Evolutionary conservation across 805 yeast species (phyloP).

Genomic region (Pichia scutulata): DNA sequence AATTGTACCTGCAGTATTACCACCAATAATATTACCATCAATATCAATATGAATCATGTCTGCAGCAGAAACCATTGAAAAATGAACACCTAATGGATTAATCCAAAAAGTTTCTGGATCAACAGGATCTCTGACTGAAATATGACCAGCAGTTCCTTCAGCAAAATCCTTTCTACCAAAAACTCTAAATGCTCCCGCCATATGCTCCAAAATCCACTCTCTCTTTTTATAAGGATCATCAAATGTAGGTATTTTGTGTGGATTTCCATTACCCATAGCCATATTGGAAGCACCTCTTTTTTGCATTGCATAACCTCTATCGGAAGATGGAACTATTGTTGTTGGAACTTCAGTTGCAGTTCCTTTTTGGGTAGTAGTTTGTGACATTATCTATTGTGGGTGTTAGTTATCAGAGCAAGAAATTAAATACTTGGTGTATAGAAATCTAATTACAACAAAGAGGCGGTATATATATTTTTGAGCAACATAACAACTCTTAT

Average conservation of each 20-base stretch:
- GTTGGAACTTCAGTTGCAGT: constrained; percentile 16
- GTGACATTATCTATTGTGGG: neutral
- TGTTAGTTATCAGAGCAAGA: neutral
- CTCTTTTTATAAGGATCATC: constrained; percentile 41
- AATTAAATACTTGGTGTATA: neutral
- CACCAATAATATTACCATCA: constrained; percentile 55
- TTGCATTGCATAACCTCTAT: constrained; percentile 35
- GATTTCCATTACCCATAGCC: constrained; percentile 45
- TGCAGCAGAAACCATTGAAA: constrained; percentile 47
- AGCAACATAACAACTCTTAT: neutral
- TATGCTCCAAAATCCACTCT: constrained; percentile 53
- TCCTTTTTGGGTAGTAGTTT: neutral
- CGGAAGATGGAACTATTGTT: constrained; percentile 24
- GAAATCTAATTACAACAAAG: neutral
- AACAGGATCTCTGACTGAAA: constrained; percentile 75
- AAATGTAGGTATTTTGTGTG: constrained; percentile 44
- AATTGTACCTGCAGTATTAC: constrained; percentile 31
- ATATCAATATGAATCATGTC: constrained; percentile 61
- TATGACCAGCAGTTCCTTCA: constrained; percentile 87
- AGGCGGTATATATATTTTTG: neutral
- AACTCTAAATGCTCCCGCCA: constrained; percentile 79
- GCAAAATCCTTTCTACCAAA: constrained; percentile 71
- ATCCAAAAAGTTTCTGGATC: constrained; percentile 80
- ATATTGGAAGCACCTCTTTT: constrained; percentile 54
- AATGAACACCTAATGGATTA: constrained; percentile 76